These are phyloP conservation scores for Emergomyces pasteurianus DNA, from an alignment of 2,329 filamentous ascomycete species.

Conservation along the genomic window DNA sequence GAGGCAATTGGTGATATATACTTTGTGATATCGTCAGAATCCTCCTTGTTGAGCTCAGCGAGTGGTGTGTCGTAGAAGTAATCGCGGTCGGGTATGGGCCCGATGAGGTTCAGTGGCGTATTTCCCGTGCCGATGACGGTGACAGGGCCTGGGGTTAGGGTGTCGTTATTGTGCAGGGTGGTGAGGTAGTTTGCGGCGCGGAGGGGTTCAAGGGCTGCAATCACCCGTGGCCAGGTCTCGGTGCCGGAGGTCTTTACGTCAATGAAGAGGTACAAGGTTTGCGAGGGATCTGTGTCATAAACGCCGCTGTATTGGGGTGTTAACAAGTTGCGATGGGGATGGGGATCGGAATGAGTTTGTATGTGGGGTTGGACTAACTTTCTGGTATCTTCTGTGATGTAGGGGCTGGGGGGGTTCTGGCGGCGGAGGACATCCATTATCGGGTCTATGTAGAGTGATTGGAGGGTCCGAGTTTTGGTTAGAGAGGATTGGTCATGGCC, in stretches of 20 bases:
- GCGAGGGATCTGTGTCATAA: conserved; percentile 43
- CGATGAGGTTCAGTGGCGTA: conserved; percentile 39
- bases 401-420: conserved; percentile 44
- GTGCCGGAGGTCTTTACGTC: conserved; percentile 50
- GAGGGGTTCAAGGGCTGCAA: conserved; percentile 46
- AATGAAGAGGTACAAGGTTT: conserved; percentile 54
- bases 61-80: conserved; percentile 52
- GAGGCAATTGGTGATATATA: conserved; percentile 44
- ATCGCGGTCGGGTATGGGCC: conserved; percentile 34
- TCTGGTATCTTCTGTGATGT: conserved; percentile 36
- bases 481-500: conserved; percentile 45
- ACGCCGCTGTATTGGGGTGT: conserved; percentile 36
- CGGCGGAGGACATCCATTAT: conserved; percentile 44
- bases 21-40: conserved; percentile 35
- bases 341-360: neutral
- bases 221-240: conserved; percentile 44
- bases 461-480: conserved; percentile 41
- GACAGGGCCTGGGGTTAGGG: conserved; percentile 38
- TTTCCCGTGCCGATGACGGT: conserved; percentile 54
- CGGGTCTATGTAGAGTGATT: conserved; percentile 48
- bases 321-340: neutral
- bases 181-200: conserved; percentile 43
- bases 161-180: conserved; percentile 35
- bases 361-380: conserved; percentile 27
- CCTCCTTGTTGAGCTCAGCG: conserved; percentile 28